Evolutionary conservation across 352 stramenopile species (phyloP).

Genomic region (Phytophthora meadii): DNA sequence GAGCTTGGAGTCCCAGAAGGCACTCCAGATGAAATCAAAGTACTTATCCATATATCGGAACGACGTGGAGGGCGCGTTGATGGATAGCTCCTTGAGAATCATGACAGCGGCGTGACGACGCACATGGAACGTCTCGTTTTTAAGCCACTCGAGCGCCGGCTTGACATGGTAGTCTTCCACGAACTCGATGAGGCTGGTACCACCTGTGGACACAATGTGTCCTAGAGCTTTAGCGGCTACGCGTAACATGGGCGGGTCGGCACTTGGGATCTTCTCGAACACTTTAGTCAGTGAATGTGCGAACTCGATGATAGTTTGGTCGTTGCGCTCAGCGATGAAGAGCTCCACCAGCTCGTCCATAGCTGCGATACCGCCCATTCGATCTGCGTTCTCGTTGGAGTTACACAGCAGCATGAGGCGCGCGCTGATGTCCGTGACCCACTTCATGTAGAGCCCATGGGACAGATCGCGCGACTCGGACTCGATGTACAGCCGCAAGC

Average conservation of each 20-base stretch:
- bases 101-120: conserved; percentile 85
- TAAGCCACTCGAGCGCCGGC: conserved; percentile 87
- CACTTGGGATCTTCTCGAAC: conserved; percentile 87
- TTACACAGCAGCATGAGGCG: conserved; percentile 89
- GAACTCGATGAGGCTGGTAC: conserved; percentile 89
- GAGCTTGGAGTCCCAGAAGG: conserved; percentile 86
- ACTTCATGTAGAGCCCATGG: conserved; percentile 88
- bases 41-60: conserved; percentile 91
- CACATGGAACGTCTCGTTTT: conserved; percentile 91
- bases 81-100: conserved; percentile 88
- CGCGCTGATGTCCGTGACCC: conserved; percentile 83
- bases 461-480: conserved; percentile 87
- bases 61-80: conserved; percentile 85
- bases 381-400: conserved; percentile 74
- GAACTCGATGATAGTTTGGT: conserved; percentile 92
- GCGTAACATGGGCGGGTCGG: conserved; percentile 75
- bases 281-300: conserved; percentile 87
- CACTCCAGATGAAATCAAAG: conserved; percentile 92
- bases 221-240: conserved; percentile 81
- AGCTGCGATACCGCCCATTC: conserved; percentile 86
- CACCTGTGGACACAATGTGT: conserved; percentile 89
- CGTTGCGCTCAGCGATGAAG: conserved; percentile 89
- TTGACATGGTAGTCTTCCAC: conserved; percentile 91
- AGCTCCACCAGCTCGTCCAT: conserved; percentile 92
- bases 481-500: conserved; percentile 86